Evolutionary conservation across 2,329 filamentous ascomycete genomes (phyloP), one percentile per base, ranked within the genome.

Genomic region (Pyrenophora teres): DNA sequence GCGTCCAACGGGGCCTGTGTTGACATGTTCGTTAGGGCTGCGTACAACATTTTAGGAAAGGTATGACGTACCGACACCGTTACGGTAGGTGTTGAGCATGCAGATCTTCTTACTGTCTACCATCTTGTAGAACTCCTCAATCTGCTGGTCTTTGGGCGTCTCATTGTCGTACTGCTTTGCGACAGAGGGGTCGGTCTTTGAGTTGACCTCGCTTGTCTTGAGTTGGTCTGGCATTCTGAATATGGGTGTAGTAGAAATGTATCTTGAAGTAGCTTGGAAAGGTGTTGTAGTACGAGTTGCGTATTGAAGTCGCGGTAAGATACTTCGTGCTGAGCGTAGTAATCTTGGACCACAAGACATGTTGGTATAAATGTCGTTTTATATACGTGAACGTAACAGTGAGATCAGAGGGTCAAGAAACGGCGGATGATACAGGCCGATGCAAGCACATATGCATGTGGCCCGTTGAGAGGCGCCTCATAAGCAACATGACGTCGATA

Each of bases 141-240:
- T 75, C 54, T 80, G 78, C 56, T 77, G 62, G n/a, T 73, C 70
- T 27, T 71, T 72, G 21, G 77, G 72, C 4, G 77, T 74, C 27
- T 75, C 59, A 43, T 62, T 69, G 63, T 81, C 79, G 46, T 73
- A 79, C 63, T 81, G 79, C 62, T 79, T 80, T n/a, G 74, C 57
- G 49, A 80, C 76, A 2, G 76, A 76, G 21, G 79, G 78, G 59
- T 81, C 79, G 39, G 66, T 75, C 52, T 75, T 58, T 36, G 75
- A 73, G 55, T 72, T 67, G 62, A 80, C 60, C 54, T 80, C 76
- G 49, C 63, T 53, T 16, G 62, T 40, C 37, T 67, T 77, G 37
- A 78, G 64, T 52, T 60, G 49, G 45, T 79, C 75, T 37, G 78
- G 77, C 79, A 81, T 81, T 19, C 67, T 78, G 69, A 65, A 52